Base-by-base conservation (phyloP, 768 basidiomycete species). In the Naganishia vaughanmartiniae region DNA sequence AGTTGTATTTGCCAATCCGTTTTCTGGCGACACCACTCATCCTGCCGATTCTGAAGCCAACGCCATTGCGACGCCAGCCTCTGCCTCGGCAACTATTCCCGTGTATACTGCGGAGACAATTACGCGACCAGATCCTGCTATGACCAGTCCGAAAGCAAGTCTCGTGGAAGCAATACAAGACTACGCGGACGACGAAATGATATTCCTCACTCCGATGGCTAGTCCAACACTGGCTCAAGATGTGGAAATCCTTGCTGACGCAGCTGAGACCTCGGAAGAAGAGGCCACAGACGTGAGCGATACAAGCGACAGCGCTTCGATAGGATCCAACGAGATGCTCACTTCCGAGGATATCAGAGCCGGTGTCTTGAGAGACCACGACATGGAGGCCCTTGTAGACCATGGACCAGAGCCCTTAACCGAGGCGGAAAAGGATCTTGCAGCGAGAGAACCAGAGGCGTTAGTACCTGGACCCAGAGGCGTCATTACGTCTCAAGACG, bases 381-480 rank as follows among this genome's bases (percentile, higher is more conserved):
- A 65, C 34, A 30, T 31, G 57, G 57, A 65, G 21, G 36, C 30
- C 5, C 46, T 55, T 34, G 24, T 51, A 0, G 34, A 46, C 21
- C 55, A 31, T 17, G 56, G 56, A 7, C 17, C 33, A 17, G n/a
- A 51, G 42, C n/a, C 68, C 7, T 28, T 58, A n/a, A 72, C 71
- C n/a, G 48, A 66, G 21, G 66, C 71, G 12, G 71, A 72, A 54
- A 65, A 56, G 19, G 33, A 66, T 15, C 57, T 66, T 2, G 34
- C 12, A 24, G 45, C n/a, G 0, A 36, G 46, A 28, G 66, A 72
- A 46, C 42, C 36, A 19, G 66, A 66, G 31, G 71, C 66, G 26
- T 42, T 68, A 7, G 58, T 72, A 15, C 71, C 71, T 10, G 66
- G 66, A 9, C 71, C 71, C 1, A 53, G 60, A 45, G 42, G 42